phyloP scores from a whole-genome alignment of 2,329 filamentous ascomycete genomes.

The Pseudogymnoascus sp. region DNA sequence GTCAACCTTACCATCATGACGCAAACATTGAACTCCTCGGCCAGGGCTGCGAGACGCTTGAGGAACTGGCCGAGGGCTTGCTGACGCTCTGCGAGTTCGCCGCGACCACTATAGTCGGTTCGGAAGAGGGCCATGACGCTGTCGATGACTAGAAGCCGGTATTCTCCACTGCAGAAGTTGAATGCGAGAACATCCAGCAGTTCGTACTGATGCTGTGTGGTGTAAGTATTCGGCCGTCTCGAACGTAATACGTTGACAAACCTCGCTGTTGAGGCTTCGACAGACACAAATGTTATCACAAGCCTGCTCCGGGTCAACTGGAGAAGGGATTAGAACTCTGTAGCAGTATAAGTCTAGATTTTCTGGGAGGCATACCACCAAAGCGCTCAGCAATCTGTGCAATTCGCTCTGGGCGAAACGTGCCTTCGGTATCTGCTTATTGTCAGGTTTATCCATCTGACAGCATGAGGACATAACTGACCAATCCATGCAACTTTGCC shows the following conservation, averaged over 20 bases:
- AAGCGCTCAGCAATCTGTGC: conserved; percentile 60
- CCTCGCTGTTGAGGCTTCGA: conserved; percentile 57
- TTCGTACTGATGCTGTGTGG: conserved; percentile 43
- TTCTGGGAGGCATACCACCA: conserved; percentile 32
- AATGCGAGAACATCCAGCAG: conserved; percentile 53
- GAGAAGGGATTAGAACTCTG: conserved; percentile 13
- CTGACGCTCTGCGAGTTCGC: conserved; percentile 61
- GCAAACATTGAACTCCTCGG: conserved; percentile 63
- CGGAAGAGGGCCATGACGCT: conserved; percentile 65
- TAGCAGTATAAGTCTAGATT: background rate
- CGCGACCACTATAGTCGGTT: conserved; percentile 59
- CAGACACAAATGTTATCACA: conserved; percentile 63
- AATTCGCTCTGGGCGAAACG: conserved; percentile 61
- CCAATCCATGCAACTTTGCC: conserved; percentile 65
- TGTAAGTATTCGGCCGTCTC: background rate
- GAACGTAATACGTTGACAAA: conserved; percentile 13
- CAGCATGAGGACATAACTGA: conserved; percentile 20
- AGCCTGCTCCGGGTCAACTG: conserved; percentile 47
- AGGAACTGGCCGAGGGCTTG: conserved; percentile 61
- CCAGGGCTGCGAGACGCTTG: conserved; percentile 56
- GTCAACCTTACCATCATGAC: conserved; percentile 46
- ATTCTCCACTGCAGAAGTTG: conserved; percentile 56
- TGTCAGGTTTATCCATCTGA: background rate
- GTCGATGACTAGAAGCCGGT: conserved; percentile 60
- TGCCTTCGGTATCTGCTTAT: conserved; percentile 48